Evolutionary conservation across 2,329 filamentous ascomycete genomes (phyloP).

Genomic region (Chrysoporthe cubensis): DNA sequence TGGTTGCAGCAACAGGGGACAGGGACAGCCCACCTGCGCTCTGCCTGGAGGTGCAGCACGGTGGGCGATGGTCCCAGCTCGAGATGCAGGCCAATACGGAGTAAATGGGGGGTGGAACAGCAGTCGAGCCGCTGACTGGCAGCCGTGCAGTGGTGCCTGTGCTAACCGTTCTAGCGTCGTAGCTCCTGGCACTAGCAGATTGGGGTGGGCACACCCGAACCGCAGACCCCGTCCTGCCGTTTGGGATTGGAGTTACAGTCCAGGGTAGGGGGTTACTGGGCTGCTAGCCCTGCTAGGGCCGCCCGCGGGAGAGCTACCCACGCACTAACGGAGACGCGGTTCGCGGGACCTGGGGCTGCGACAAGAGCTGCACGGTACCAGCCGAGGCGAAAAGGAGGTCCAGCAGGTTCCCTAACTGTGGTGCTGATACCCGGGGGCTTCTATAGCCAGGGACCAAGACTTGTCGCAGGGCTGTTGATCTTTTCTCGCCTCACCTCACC

Average conservation of each 20-base stretch:
- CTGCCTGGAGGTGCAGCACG: neutral
- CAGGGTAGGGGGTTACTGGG: slow-evolving; percentile 5
- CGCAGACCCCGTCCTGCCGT: slow-evolving; percentile 4
- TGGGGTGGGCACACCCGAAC: slow-evolving; percentile 13
- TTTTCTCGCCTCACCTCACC: neutral
- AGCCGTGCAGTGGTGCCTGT: slow-evolving; percentile 13
- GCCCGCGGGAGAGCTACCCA: neutral
- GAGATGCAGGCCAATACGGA: neutral
- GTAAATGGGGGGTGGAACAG: neutral
- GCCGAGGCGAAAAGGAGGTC: slow-evolving; percentile 12
- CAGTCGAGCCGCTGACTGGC: slow-evolving; percentile 9
- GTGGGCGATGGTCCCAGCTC: neutral
- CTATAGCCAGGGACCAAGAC: slow-evolving; percentile 2
- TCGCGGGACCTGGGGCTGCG: neutral
- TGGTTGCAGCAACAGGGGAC: slow-evolving; percentile 1
- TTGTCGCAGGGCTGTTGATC: neutral
- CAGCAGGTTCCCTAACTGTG: neutral
- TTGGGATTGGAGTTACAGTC: slow-evolving; percentile 5
- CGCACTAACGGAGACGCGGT: slow-evolving; percentile 1
- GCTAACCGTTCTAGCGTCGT: slow-evolving; percentile 13
- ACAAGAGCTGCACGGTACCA: slow-evolving; percentile 8
- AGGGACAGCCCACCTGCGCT: neutral
- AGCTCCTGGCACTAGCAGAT: slow-evolving; percentile 22
- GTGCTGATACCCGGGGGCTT: neutral
- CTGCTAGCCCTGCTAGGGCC: neutral